These are phyloP conservation scores for Fomitopsis serialis DNA, from an alignment of 768 basidiomycete species.

Conservation along the genomic window DNA sequence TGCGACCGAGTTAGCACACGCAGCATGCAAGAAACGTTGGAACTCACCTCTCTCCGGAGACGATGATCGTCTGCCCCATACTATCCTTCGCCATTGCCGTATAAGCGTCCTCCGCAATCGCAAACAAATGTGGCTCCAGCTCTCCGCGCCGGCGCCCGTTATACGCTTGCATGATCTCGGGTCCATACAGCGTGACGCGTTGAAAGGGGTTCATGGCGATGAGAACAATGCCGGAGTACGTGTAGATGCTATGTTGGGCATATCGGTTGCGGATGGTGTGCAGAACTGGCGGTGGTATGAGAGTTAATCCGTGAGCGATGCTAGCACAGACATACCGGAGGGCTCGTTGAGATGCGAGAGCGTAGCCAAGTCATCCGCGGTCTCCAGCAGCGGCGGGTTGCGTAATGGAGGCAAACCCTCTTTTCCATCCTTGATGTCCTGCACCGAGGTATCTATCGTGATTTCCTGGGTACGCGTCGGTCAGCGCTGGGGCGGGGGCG, in stretches of 20 bases:
- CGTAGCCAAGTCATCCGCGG: constrained; percentile 96
- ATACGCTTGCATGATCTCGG: constrained; percentile 96
- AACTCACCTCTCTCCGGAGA: constrained; percentile 90
- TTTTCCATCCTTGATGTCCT: constrained; percentile 75
- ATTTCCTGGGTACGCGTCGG: constrained; percentile 51
- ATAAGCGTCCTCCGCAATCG: constrained; percentile 98
- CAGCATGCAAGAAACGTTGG: neutral
- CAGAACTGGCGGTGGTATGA: constrained; percentile 51
- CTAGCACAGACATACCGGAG: constrained; percentile 55
- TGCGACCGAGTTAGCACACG: constrained; percentile 27
- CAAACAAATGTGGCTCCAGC: constrained; percentile 95
- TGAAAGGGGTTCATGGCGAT: constrained; percentile 99
- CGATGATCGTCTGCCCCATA: constrained; percentile 97
- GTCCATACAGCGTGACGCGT: constrained; percentile 93
- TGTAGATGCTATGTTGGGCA: constrained; percentile 95
- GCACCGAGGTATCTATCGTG: constrained; percentile 69
- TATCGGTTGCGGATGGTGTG: constrained; percentile 98
- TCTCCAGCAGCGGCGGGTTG: constrained; percentile 94
- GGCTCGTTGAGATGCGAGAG: constrained; percentile 98
- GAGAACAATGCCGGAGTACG: constrained; percentile 97
- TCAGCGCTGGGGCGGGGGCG: neutral
- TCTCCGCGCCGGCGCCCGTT: constrained; percentile 89
- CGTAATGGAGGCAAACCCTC: constrained; percentile 86
- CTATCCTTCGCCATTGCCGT: constrained; percentile 94
- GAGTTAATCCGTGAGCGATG: neutral